Conservation (phyloP, 1,284 basidiomycete species). For the Austroboletus niveus region DNA sequence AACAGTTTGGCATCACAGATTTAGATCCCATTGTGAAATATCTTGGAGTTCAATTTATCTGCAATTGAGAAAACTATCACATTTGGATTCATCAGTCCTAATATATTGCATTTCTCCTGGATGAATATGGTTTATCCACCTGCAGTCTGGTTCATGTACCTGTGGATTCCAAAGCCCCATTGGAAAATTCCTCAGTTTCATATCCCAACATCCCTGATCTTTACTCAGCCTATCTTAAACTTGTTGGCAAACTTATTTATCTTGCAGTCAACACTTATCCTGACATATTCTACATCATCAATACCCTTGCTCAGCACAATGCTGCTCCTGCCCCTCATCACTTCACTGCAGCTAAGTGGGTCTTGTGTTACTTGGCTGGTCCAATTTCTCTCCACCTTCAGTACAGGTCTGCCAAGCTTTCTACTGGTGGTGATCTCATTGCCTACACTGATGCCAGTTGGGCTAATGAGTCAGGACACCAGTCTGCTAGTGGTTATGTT, state of each 20-base stretch:
- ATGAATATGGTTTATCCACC: background rate
- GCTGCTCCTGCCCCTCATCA: background rate
- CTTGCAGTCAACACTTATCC: background rate
- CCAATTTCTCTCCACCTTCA: background rate
- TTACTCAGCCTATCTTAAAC: background rate
- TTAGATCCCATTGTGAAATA: background rate
- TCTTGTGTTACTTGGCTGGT: background rate
- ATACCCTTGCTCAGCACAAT: background rate
- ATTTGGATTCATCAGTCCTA: background rate
- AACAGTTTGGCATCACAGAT: background rate
- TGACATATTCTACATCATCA: background rate
- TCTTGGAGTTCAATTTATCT: background rate
- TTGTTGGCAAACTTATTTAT: background rate
- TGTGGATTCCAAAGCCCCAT: background rate
- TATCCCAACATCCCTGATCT: background rate
- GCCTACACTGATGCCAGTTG: background rate
- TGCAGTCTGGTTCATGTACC: background rate
- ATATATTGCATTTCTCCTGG: background rate
- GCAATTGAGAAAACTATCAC: background rate
- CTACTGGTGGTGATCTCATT: background rate
- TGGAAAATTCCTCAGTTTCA: background rate
- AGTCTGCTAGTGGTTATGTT: background rate
- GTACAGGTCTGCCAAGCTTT: background rate
- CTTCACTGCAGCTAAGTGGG: background rate
- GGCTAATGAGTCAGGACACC: background rate